A percentile compares a stretch with the other conserved stretches of the same genome.
Evolutionary conservation across 1,284 basidiomycete species (phyloP).

Genomic region (Agaricales sp.): DNA sequence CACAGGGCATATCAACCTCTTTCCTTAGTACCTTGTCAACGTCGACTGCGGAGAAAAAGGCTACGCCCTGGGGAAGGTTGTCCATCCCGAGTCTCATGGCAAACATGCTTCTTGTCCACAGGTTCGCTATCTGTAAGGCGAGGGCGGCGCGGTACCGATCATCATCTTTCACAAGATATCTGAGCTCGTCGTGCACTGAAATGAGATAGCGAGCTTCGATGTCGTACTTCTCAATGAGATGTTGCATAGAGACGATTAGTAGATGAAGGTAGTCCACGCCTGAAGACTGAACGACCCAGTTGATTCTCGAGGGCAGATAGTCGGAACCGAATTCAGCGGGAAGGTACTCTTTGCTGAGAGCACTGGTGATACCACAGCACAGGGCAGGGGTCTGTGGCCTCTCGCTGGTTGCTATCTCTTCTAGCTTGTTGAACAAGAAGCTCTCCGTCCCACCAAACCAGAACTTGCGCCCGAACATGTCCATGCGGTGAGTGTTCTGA

Average conservation of each 20-base stretch:
- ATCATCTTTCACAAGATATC: conserved; percentile 84
- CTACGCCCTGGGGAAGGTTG: conserved; percentile 88
- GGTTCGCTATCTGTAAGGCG: conserved; percentile 92
- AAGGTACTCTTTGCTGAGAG: conserved; percentile 83
- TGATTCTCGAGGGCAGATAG: conserved; percentile 95
- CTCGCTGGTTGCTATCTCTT: conserved; percentile 87
- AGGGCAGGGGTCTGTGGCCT: conserved; percentile 88
- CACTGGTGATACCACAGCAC: conserved; percentile 89
- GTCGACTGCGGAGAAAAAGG: conserved; percentile 97
- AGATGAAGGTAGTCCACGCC: conserved; percentile 98
- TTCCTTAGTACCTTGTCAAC: conserved; percentile 89
- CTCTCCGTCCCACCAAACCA: conserved; percentile 98
- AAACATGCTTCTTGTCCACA: conserved; percentile 93
- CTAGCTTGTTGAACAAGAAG: conserved; percentile 98
- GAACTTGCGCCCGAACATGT: conserved; percentile 72
- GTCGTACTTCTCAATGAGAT: conserved; percentile 73
- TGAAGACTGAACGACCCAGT: conserved; percentile 99
- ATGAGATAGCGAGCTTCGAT: conserved; percentile 93
- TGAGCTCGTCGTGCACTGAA: conserved; percentile 95
- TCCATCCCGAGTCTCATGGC: conserved; percentile 92
- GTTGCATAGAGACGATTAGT: conserved; percentile 91
- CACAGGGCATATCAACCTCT: conserved; percentile 93
- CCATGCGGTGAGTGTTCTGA: conserved; percentile 63
- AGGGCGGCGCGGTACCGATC: conserved; percentile 85
- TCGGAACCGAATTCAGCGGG: conserved; percentile 71